phyloP scores from a whole-genome alignment of 768 basidiomycete genomes.

The Cystofilobasidium ferigula region DNA sequence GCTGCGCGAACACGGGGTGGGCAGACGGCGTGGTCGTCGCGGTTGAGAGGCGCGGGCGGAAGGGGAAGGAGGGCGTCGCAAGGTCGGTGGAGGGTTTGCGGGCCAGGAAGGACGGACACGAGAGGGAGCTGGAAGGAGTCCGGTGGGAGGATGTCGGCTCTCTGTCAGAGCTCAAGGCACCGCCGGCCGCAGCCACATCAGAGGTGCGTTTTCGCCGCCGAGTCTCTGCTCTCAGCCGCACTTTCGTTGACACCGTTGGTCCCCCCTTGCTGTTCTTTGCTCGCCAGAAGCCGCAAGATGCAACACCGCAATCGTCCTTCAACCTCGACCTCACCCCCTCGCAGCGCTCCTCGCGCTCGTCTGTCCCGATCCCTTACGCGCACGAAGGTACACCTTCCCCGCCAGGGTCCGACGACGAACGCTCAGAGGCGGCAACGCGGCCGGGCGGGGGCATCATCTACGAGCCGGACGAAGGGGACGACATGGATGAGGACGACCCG shows the following conservation, averaged over 20 bases:
- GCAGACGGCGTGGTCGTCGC: conserved; percentile 4
- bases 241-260: conserved; percentile 5
- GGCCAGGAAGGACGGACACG: not conserved
- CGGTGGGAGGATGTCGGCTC: conserved; percentile 1
- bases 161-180: not conserved
- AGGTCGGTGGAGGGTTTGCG: not conserved
- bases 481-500: conserved; percentile 90
- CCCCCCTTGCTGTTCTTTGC: not conserved
- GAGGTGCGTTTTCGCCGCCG: not conserved
- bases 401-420: conserved; percentile 19
- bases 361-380: conserved; percentile 79
- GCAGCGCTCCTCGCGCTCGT: conserved; percentile 66
- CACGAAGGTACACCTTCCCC: conserved; percentile 54
- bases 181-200: not conserved
- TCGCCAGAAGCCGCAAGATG: conserved; percentile 6
- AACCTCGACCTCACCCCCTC: conserved; percentile 72
- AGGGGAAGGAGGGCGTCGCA: conserved; percentile 8
- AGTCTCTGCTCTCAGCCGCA: not conserved
- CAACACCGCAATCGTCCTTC: conserved; percentile 48
- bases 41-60: not conserved
- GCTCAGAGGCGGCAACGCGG: not conserved
- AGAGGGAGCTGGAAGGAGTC: not conserved
- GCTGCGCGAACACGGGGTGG: not conserved
- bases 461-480: conserved; percentile 86
- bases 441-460: conserved; percentile 51